A percentile compares a stretch with the other conserved stretches of the same genome.
Evolutionary conservation across 345 rosid genomes (phyloP).

Genomic region (Citrus trifoliata): DNA sequence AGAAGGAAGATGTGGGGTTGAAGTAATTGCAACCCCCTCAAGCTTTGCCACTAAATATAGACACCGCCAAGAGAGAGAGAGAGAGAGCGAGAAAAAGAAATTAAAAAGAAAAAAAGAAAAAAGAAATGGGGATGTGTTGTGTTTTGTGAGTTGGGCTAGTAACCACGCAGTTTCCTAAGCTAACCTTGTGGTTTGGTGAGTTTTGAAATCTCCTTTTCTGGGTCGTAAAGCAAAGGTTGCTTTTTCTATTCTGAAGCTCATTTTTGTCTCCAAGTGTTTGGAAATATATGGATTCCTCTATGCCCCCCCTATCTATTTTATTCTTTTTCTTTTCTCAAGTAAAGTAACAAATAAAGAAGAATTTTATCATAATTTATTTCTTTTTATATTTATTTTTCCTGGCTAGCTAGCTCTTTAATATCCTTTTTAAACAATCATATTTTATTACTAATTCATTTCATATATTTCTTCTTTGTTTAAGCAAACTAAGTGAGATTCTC

Average conservation of each 20-base stretch:
- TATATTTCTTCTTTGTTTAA: neutral
- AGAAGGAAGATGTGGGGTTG: slow-evolving; percentile 53
- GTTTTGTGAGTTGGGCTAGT: slow-evolving; percentile 25
- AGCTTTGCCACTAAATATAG: slow-evolving; percentile 56
- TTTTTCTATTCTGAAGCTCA: slow-evolving; percentile 68
- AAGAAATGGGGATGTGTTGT: neutral
- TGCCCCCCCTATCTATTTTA: slow-evolving; percentile 27
- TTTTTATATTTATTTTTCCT: neutral
- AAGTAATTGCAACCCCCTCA: slow-evolving; percentile 8
- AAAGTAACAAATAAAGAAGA: neutral
- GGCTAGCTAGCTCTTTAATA: too few species aligned
- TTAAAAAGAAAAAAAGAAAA: slow-evolving; percentile 2
- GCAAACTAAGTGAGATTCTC: slow-evolving; percentile 37
- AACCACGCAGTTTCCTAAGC: slow-evolving; percentile 55
- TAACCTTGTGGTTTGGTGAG: slow-evolving; percentile 37
- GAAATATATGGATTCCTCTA: slow-evolving; percentile 61
- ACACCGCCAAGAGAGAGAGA: slow-evolving; percentile 23
- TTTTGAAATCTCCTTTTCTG: slow-evolving; percentile 70
- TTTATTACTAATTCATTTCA: neutral
- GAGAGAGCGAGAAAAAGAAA: slow-evolving; percentile 10
- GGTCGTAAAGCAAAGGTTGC: slow-evolving; percentile 70
- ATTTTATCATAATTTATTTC: neutral
- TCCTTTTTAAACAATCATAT: neutral
- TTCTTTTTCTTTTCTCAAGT: slow-evolving; percentile 17
- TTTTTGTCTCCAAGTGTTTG: slow-evolving; percentile 68